These are phyloP conservation scores for Chytriomyces sp. DNA, from an alignment of 192 early-diverging fungal genomes.

Conservation along the genomic window DNA sequence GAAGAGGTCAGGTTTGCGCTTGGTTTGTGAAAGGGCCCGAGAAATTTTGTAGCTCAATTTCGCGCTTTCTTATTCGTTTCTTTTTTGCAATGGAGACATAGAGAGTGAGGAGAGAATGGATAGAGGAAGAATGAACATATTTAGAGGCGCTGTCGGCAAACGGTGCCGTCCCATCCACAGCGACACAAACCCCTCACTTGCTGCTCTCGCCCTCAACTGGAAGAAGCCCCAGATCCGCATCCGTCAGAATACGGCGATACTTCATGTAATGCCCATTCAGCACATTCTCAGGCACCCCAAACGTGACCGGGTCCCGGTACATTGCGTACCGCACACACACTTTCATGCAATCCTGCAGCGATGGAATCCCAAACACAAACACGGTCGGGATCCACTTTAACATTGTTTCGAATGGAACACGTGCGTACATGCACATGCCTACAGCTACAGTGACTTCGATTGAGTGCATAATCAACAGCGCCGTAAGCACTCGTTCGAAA, in stretches of 20 bases:
- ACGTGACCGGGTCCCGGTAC: conserved; percentile 32
- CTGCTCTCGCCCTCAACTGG: no score
- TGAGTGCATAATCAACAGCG: conserved; percentile 27
- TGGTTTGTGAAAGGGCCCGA: no score
- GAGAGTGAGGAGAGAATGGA: no score
- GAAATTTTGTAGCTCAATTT: no score
- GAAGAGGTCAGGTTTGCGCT: no score
- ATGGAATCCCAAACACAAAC: conserved; percentile 39
- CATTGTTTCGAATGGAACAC: conserved; percentile 9
- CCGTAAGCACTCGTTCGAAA: conserved; percentile 8
- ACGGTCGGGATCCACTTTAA: conserved; percentile 36
- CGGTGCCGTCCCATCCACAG: no score
- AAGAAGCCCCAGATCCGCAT: conserved; percentile 14
- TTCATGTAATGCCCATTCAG: conserved; percentile 38
- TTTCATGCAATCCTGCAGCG: conserved; percentile 38
- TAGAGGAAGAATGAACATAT: no score
- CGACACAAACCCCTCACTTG: no score
- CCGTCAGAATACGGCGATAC: conserved; percentile 32
- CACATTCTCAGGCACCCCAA: conserved; percentile 40
- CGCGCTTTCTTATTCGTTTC: no score
- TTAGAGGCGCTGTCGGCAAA: no score
- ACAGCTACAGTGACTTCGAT: conserved; percentile 24
- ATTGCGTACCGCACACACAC: conserved; percentile 29
- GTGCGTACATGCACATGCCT: conserved; percentile 27
- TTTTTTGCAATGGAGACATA: no score